A percentile compares a stretch with the other conserved stretches of the same genome.
Conservation (phyloP, 2,329 filamentous ascomycete genomes). For the Parascedosporium putredinis region DNA sequence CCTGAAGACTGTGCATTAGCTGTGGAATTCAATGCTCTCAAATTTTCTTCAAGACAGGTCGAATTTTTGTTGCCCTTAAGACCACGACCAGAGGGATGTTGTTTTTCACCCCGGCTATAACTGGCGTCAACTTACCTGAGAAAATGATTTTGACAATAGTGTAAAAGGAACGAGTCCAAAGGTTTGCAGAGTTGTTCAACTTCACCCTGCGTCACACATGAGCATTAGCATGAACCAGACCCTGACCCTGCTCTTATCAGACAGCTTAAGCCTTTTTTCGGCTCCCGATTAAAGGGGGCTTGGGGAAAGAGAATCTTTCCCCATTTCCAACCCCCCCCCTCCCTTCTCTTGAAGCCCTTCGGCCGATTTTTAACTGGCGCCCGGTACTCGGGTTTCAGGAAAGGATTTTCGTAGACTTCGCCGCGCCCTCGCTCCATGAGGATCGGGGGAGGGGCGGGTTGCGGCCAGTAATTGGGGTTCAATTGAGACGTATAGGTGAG, state of each 20-base stretch:
- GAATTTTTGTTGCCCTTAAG: too few species aligned
- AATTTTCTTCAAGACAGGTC: too few species aligned
- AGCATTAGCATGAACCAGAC: background rate
- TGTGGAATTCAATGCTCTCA: too few species aligned
- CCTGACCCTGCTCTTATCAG: background rate
- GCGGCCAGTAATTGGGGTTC: background rate
- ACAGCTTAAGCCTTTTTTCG: background rate
- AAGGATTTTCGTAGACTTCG: background rate
- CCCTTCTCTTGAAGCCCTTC: background rate
- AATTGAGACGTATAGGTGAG: background rate
- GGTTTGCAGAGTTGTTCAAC: background rate
- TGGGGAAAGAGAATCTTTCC: background rate
- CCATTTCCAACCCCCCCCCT: background rate
- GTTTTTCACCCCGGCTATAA: too few species aligned
- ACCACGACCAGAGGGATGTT: too few species aligned
- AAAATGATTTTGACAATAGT: background rate
- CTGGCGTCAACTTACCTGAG: background rate
- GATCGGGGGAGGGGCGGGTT: background rate
- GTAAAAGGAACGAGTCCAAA: background rate
- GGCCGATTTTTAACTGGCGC: background rate
- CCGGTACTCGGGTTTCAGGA: background rate
- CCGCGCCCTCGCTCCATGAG: background rate
- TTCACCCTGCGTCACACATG: background rate
- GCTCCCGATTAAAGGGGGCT: too few species aligned
- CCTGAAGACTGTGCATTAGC: too few species aligned